Base-by-base conservation (phyloP, 441 rosid species). In the Macaranga tanarius region DNA sequence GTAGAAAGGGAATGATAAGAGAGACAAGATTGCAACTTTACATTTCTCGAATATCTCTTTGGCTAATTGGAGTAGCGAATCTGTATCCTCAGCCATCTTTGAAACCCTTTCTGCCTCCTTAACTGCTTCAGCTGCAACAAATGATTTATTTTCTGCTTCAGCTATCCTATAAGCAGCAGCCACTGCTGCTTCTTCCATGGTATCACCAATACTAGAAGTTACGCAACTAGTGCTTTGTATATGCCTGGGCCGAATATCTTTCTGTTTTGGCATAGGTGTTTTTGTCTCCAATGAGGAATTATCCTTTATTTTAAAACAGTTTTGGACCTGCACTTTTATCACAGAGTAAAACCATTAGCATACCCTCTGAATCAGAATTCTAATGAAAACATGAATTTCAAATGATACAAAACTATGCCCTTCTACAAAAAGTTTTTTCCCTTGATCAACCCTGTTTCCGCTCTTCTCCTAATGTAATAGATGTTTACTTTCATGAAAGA, bases 141-240 rank as follows among this genome's bases (percentile, higher is more conserved):
- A 80, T 7, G 89, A 81, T 73, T 85, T 87, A 76, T 86, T 89
- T 81, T 89, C 93, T 66, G 93, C 90, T 64, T 89, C 90, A 0
- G 86, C 89, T 31, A 86, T 73, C 69, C 75, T 82, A 74, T 77
- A 76, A 38, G 93, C 91, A 61, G 88, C 86, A 31, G 87, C 77
- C 0, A 50, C 45, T 13, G 91, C 87, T 61, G 88, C 89, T 51
- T 83, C 89, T 71, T 79, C 83, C 26, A 77, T 55, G 11, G 80
- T 76, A 65, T 84, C 86, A 28, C 54, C 62, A 50, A n/a, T n/a
- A n/a, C n/a, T n/a, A n/a, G 74, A 58, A 54, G 19, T 77, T 64
- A 67, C 20, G 62, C n/a, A 42, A 50, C 63, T 79, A 38, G 64
- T 4, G 42, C 68, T 73, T 25, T 57, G 83, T 20, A 59, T 70